Conservation (phyloP, 331 rosid genomes). For the Pyrus hybrid region DNA sequence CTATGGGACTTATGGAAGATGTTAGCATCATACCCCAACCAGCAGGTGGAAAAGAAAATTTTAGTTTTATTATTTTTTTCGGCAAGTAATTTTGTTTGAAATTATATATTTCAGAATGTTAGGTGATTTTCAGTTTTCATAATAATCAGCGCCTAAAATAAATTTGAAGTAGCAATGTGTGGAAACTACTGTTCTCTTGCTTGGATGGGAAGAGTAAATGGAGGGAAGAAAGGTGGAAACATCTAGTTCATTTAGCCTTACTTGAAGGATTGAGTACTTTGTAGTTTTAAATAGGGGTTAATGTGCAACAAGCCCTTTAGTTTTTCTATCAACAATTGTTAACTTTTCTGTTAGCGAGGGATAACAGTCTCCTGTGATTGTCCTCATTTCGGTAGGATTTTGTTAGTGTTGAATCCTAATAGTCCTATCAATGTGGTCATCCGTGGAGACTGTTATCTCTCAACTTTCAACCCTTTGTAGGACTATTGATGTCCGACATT, state of each 20-base stretch:
- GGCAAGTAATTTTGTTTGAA: not conserved
- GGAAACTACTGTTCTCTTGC: too few species aligned
- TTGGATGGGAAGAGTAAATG: too few species aligned
- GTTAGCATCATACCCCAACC: slow-evolving; percentile 96
- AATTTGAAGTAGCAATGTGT: too few species aligned
- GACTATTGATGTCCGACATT: not conserved
- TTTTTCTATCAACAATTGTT: not conserved
- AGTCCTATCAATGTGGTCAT: not conserved
- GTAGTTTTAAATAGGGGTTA: not conserved
- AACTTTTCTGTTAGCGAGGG: not conserved
- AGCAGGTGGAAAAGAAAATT: slow-evolving; percentile 41
- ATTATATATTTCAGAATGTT: not conserved
- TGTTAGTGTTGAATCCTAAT: not conserved
- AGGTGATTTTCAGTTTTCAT: not conserved
- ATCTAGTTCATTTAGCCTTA: too few species aligned
- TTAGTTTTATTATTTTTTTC: not conserved
- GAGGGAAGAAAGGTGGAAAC: too few species aligned
- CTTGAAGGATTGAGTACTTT: not conserved
- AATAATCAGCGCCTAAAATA: not conserved
- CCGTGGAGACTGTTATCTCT: not conserved
- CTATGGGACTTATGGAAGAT: slow-evolving; percentile 99
- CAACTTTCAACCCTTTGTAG: not conserved
- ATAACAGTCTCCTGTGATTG: not conserved
- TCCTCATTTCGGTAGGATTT: not conserved
- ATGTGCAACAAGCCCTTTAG: not conserved